Evolutionary conservation across 2,329 filamentous ascomycete genomes (phyloP).

Genomic region (Alternaria angustiovoidea): DNA sequence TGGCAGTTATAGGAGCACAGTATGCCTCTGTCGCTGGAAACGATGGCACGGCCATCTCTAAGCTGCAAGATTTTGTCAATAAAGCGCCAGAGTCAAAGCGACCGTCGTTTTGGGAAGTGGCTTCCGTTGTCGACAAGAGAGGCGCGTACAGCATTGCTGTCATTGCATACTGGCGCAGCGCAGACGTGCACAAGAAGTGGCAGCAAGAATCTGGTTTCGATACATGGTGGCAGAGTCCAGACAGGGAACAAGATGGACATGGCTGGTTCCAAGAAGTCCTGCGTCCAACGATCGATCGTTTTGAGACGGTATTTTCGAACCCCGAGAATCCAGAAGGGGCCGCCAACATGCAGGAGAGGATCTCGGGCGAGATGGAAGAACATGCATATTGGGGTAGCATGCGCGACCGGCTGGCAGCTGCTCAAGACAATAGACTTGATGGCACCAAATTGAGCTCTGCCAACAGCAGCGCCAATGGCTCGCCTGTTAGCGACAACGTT

Average conservation of each 20-base stretch:
- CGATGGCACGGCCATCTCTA: slow-evolving; percentile 20
- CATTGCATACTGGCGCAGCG: slow-evolving; percentile 53
- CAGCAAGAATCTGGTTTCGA: slow-evolving; percentile 46
- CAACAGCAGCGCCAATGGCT: not conserved
- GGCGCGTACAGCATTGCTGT: slow-evolving; percentile 48
- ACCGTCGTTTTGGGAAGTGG: slow-evolving; percentile 44
- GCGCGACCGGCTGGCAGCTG: slow-evolving; percentile 54
- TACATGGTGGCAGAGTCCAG: slow-evolving; percentile 50
- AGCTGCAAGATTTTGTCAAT: slow-evolving; percentile 22
- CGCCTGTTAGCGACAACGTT: not conserved
- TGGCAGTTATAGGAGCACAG: slow-evolving; percentile 49
- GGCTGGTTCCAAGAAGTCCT: slow-evolving; percentile 58
- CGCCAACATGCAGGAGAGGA: slow-evolving; percentile 51
- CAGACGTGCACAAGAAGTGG: slow-evolving; percentile 44
- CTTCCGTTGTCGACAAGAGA: slow-evolving; percentile 39
- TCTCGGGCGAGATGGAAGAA: slow-evolving; percentile 52
- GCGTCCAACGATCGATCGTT: slow-evolving; percentile 53
- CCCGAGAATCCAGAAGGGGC: slow-evolving; percentile 51
- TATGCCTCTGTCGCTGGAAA: slow-evolving; percentile 9
- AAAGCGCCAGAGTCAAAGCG: slow-evolving; percentile 17
- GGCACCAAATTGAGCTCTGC: slow-evolving; percentile 26
- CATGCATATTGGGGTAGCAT: slow-evolving; percentile 60
- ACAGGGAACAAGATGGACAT: slow-evolving; percentile 31
- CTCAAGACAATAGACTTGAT: slow-evolving; percentile 50
- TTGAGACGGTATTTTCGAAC: slow-evolving; percentile 56